These are phyloP conservation scores for Begonia peltatifolia DNA, from an alignment of 306 rosid species.

Conservation along the genomic window DNA sequence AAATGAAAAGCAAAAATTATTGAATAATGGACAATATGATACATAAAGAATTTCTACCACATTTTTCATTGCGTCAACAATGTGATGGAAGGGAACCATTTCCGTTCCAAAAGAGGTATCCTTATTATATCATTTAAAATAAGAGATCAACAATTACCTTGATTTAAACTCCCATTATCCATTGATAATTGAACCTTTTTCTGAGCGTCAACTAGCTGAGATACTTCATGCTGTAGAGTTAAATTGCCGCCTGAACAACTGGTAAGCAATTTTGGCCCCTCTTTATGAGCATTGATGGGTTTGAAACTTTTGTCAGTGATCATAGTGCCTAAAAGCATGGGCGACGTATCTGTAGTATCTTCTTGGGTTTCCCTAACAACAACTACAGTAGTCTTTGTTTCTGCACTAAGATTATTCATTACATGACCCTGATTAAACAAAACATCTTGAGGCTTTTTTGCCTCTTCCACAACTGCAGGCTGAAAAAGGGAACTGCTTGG, in stretches of 20 bases:
- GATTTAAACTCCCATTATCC: constrained; percentile 23
- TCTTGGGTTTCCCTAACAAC: constrained; percentile 25
- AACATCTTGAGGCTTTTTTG: constrained; percentile 16
- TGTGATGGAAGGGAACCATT: no score
- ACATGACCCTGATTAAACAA: constrained; percentile 15
- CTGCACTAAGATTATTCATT: constrained; percentile 23
- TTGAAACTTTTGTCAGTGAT: constrained; percentile 24
- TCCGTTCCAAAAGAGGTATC: no score
- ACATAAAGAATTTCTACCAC: no score
- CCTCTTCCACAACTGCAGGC: constrained; percentile 8
- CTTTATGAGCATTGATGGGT: constrained; percentile 18
- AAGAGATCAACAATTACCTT: constrained; percentile 31
- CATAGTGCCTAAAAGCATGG: constrained; percentile 26
- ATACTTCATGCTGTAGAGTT: constrained; percentile 22
- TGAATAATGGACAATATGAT: no score
- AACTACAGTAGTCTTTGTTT: constrained; percentile 11
- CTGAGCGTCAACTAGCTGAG: constrained; percentile 31
- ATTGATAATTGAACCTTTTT: constrained; percentile 39
- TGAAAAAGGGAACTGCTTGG: constrained; percentile 17
- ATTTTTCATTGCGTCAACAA: no score
- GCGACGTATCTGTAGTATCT: constrained; percentile 32
- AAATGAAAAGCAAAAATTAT: constrained; percentile 28
- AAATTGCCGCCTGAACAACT: constrained; percentile 17
- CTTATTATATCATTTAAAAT: background rate
- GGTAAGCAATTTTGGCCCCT: constrained; percentile 13